Evolutionary conservation across 768 basidiomycete species (phyloP).

Genomic region (Leccinellum luteum): DNA sequence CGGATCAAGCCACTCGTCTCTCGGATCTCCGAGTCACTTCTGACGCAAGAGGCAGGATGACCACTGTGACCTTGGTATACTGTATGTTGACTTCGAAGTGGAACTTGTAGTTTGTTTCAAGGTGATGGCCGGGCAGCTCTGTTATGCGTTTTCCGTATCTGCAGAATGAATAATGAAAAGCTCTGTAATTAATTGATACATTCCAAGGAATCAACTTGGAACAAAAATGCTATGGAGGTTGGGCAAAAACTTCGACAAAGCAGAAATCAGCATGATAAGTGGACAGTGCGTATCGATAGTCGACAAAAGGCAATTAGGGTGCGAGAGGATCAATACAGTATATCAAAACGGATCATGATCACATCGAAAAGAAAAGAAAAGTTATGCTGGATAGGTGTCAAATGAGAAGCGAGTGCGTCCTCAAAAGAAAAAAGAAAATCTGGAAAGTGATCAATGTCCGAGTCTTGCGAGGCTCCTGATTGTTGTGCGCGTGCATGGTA

Average conservation of each 20-base stretch:
- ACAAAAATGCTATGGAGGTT: background rate
- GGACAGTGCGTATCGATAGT: background rate
- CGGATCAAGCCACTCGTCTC: no score
- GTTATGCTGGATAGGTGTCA: background rate
- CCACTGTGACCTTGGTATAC: no score
- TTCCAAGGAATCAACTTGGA: slow-evolving; percentile 1
- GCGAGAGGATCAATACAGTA: slow-evolving; percentile 11
- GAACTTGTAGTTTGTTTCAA: no score
- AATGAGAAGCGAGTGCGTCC: background rate
- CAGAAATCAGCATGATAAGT: slow-evolving; percentile 7
- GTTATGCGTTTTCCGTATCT: no score
- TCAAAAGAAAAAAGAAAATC: background rate
- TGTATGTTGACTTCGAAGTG: no score
- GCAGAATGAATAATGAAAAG: no score
- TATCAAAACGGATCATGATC: background rate
- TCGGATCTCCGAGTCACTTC: no score
- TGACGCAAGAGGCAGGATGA: no score
- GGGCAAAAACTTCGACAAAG: background rate
- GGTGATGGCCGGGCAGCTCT: no score
- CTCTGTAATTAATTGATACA: slow-evolving; percentile 8
- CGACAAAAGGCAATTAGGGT: background rate
- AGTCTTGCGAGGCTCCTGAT: slow-evolving; percentile 1
- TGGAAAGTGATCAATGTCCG: slow-evolving; percentile 12
- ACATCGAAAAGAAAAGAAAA: background rate
- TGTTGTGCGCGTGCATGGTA: slow-evolving; percentile 3